Evolutionary conservation across 768 basidiomycete genomes (phyloP), one percentile per base, ranked within the genome.

Genomic region (Podaxis sp.): DNA sequence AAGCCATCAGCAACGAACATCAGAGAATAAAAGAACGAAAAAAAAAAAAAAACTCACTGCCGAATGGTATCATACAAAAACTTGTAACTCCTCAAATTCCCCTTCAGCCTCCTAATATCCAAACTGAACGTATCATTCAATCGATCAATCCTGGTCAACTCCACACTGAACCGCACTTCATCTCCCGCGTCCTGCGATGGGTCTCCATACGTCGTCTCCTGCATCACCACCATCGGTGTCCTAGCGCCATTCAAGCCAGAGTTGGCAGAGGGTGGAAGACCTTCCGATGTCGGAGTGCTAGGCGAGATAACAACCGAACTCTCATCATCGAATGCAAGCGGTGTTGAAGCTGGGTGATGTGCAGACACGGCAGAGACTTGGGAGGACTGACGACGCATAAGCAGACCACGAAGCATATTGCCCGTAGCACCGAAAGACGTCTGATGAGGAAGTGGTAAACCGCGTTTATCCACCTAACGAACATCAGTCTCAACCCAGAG

Each of bases 81-180:
- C 75, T 93, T 93, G 76, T 93, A 98, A 73, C 91, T 93, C 76
- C 91, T 84, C 71, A 96, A 77, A 70, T 92, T 91, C 28, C 97
- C 97, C 73, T 96, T 95, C 69, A 98, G 71, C 65, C 97, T 77
- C 68, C 95, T 85, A 70, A 98, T 89, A 74, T 98, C 95, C 67
- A 98, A 79, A 73, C 89, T 90, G 73, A 89, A 95, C 48, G 95
- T 91, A 70, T 93, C 92, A 65, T 88, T 91, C 67, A 98, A 80
- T 63, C 93, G 85, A 72, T 93, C 90, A 67, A 99, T 79, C 67
- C 91, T 79, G 50, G 96, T 98, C 63, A 99, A 75, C 77, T 99
- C 97, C 63, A 98, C 90, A 11, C 87, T 92, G 79, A 98, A 98
- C 66, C 92, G 86, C 66, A 99, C 93, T 85, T 98, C 97, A 67